A percentile compares a stretch with the other conserved stretches of the same genome.
phyloP scores from a whole-genome alignment of 805 yeast genomes.

The Schwanniomyces yamadae region DNA sequence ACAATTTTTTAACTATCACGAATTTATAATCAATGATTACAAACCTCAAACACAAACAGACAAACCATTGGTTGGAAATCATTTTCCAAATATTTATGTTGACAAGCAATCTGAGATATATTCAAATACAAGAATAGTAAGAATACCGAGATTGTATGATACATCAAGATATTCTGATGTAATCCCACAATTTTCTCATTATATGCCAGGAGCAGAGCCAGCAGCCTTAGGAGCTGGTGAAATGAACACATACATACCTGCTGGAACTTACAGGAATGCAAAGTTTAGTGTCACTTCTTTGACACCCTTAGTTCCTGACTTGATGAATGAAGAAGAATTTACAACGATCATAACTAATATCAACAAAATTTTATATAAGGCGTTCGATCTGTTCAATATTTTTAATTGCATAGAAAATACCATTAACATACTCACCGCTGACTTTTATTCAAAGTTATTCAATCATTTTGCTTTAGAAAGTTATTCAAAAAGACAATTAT shows the following conservation, averaged over 20 bases:
- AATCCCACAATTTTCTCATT: slow-evolving; percentile 56
- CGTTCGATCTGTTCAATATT: slow-evolving; percentile 36
- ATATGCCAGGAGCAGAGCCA: slow-evolving; percentile 60
- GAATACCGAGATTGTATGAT: slow-evolving; percentile 57
- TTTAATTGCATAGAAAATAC: slow-evolving; percentile 34
- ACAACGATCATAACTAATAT: slow-evolving; percentile 39
- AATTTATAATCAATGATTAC: slow-evolving; percentile 44
- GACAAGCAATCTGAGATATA: slow-evolving; percentile 26
- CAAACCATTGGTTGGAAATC: slow-evolving; percentile 51
- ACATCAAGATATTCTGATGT: slow-evolving; percentile 27
- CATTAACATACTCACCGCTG: slow-evolving; percentile 39
- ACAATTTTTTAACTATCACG: slow-evolving; percentile 67
- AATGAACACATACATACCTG: slow-evolving; percentile 26
- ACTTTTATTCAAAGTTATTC: slow-evolving; percentile 28
- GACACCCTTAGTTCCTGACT: slow-evolving; percentile 41
- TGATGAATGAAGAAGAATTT: slow-evolving; percentile 36
- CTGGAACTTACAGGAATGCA: slow-evolving; percentile 40
- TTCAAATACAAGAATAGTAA: slow-evolving; percentile 52
- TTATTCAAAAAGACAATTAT: slow-evolving; percentile 29
- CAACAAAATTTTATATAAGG: slow-evolving; percentile 41
- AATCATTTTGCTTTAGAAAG: slow-evolving; percentile 13
- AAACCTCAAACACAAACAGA: slow-evolving; percentile 5
- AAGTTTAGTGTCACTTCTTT: slow-evolving; percentile 53
- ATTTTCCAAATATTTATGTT: slow-evolving; percentile 61
- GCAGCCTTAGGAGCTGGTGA: slow-evolving; percentile 46